Evolutionary conservation across 1,284 basidiomycete species (phyloP).

Genomic region (Cutaneotrichosporon sp.): DNA sequence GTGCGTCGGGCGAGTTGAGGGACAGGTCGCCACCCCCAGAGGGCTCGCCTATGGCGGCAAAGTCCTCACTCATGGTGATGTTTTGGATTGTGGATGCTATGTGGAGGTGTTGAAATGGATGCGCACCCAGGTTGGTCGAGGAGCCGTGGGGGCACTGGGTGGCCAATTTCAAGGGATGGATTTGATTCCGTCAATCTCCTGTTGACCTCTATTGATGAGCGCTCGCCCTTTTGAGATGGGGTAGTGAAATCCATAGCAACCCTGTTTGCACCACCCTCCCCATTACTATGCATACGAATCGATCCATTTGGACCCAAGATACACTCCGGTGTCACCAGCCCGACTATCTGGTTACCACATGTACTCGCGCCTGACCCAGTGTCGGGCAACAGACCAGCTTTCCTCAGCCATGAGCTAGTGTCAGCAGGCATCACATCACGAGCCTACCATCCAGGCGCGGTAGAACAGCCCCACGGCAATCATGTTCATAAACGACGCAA

Average conservation of each 20-base stretch:
- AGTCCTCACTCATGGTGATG: neutral
- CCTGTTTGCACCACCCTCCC: too few relatives aligned
- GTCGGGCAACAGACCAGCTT: conserved; percentile 22
- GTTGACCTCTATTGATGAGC: too few relatives aligned
- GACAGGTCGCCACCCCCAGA: neutral
- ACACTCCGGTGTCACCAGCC: too few relatives aligned
- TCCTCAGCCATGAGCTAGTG: conserved; percentile 39
- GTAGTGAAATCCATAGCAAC: too few relatives aligned
- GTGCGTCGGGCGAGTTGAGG: conserved; percentile 3
- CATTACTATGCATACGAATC: neutral
- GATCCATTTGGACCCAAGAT: neutral
- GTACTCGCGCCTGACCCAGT: neutral
- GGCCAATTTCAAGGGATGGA: too few relatives aligned
- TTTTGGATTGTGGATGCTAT: neutral
- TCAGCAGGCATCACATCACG: neutral
- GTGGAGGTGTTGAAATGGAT: too few relatives aligned
- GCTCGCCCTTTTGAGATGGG: too few relatives aligned
- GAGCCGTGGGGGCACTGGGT: too few relatives aligned
- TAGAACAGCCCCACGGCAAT: conserved; percentile 64
- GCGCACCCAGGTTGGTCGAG: too few relatives aligned
- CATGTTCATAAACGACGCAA: conserved; percentile 62
- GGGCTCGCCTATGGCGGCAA: neutral
- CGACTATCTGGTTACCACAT: too few relatives aligned
- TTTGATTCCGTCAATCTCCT: conserved; percentile 2
- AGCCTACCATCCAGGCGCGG: conserved; percentile 70